Percentiles rank a stretch among this genome's conserved stretches.
phyloP scores from a whole-genome alignment of 2,329 filamentous ascomycete species.

The Neofusicoccum ribis region DNA sequence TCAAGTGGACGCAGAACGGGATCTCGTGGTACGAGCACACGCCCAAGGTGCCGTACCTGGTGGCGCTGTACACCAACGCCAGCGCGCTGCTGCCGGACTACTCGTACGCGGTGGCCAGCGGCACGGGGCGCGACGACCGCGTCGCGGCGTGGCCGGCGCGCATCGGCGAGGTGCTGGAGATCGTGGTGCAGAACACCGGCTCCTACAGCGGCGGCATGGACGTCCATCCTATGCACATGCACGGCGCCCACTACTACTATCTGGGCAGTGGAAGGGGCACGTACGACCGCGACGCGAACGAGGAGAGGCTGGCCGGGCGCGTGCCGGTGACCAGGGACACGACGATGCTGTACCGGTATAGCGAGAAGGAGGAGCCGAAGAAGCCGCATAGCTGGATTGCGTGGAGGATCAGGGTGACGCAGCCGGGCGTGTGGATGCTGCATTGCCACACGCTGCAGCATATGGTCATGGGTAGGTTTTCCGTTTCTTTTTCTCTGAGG shows the following conservation, averaged over 20 bases:
- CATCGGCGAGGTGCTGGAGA: slow-evolving; percentile 58
- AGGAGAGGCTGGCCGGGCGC: slow-evolving; percentile 41
- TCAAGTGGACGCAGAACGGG: slow-evolving; percentile 28
- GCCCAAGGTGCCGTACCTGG: slow-evolving; percentile 47
- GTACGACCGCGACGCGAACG: slow-evolving; percentile 53
- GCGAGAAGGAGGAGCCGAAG: slow-evolving; percentile 39
- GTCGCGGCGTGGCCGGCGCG: slow-evolving; percentile 54
- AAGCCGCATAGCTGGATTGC: slow-evolving; percentile 59
- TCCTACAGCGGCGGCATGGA: slow-evolving; percentile 26
- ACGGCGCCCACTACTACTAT: slow-evolving; percentile 58
- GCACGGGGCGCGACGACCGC: slow-evolving; percentile 54
- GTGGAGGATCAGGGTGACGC: slow-evolving; percentile 57
- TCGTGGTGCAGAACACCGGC: slow-evolving; percentile 49
- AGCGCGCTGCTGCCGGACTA: slow-evolving; percentile 53
- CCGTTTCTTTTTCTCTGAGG: neutral
- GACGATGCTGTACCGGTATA: slow-evolving; percentile 59
- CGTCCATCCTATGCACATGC: slow-evolving; percentile 56
- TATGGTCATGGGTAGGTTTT: slow-evolving; percentile 55
- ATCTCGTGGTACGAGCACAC: slow-evolving; percentile 24
- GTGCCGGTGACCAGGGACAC: slow-evolving; percentile 48
- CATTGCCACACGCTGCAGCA: slow-evolving; percentile 62
- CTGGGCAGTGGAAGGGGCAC: slow-evolving; percentile 55
- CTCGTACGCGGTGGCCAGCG: slow-evolving; percentile 49
- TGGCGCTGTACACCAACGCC: slow-evolving; percentile 54
- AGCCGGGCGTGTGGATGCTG: slow-evolving; percentile 61